Evolutionary conservation across 108 stramenopile genomes (phyloP).

Genomic region (Stephanodiscus triporus): DNA sequence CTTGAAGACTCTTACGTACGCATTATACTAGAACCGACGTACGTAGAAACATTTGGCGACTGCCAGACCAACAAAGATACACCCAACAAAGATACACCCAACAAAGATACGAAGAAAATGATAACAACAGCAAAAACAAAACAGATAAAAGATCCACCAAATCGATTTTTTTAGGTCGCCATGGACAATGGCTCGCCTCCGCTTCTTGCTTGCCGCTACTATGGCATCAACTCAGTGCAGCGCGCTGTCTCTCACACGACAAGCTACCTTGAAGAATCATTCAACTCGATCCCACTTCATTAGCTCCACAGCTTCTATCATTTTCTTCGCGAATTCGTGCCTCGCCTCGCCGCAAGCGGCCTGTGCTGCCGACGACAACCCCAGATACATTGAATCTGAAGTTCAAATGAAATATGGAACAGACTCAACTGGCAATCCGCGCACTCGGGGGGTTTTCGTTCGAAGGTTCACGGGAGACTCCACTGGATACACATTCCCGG

Average conservation of each 20-base stretch:
- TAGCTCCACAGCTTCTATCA: constrained; percentile 33
- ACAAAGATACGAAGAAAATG: too few relatives aligned
- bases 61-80: too few relatives aligned
- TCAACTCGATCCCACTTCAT: constrained; percentile 37
- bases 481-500: constrained; percentile 76
- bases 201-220: not conserved
- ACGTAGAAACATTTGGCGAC: not conserved
- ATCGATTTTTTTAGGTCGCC: not conserved
- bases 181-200: constrained; percentile 6
- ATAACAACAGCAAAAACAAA: too few relatives aligned
- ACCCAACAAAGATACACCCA: too few relatives aligned
- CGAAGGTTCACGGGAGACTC: constrained; percentile 84
- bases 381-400: constrained; percentile 79
- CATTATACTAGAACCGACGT: not conserved
- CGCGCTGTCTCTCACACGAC: constrained; percentile 26
- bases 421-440: constrained; percentile 71
- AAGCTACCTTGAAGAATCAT: not conserved
- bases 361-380: constrained; percentile 54
- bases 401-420: constrained; percentile 80
- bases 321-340: constrained; percentile 19
- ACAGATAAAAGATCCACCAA: too few relatives aligned
- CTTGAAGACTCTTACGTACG: too few relatives aligned
- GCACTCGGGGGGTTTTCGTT: constrained; percentile 74
- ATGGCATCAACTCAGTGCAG: constrained; percentile 14
- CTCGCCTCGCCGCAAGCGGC: constrained; percentile 21